Evolutionary conservation across 768 basidiomycete genomes (phyloP), one percentile per base, ranked within the genome.

Genomic region (Russula brevipes): DNA sequence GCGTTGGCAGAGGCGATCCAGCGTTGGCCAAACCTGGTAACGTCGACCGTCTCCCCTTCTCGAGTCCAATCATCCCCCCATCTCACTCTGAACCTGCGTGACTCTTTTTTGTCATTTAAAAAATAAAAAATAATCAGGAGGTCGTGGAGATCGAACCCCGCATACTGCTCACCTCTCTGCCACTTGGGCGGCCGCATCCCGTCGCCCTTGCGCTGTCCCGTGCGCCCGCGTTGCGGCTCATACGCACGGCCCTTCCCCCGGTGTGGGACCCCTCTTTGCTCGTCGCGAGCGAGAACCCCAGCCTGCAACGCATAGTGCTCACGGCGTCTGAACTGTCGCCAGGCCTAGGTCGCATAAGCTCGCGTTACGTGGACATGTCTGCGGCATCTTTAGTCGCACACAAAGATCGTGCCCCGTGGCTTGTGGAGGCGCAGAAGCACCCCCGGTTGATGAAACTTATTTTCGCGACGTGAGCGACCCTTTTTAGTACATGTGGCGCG

Each of bases 11-110:
- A 35, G 35, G 59, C 54, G 33, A 50, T 64, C n/a, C 47, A 55
- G 10, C 39, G 54, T 45, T 64, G 63, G 63, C 45, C 53, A 60
- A 50, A 57, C 54, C 10, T 64, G 63, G 63, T 64, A 56, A 36
- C 24, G 24, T 24, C 24, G 24, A 24, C 24, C 24, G 24, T 24
- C 1, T 24, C 24, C 24, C 24, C 24, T 24, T 24, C 24, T 24
- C 1, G 24, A 1, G 24, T 24, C 24, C 24, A 24, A 24, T 24
- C 24, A 1, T 24, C 24, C 24, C n/a, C 24, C 24, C 24, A 24
- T 24, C 24, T 24, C 24, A 24, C 1, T 24, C 24, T 24, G 24
- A 24, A 24, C 24, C 24, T 24, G 24, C 24, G n/a, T n/a, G 24
- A 24, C 17, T 6, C n/a, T 6, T n/a, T n/a, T n/a, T 45, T 6